Evolutionary conservation across 495 filamentous ascomycete species (phyloP).

Genomic region (Penicillium canescens): DNA sequence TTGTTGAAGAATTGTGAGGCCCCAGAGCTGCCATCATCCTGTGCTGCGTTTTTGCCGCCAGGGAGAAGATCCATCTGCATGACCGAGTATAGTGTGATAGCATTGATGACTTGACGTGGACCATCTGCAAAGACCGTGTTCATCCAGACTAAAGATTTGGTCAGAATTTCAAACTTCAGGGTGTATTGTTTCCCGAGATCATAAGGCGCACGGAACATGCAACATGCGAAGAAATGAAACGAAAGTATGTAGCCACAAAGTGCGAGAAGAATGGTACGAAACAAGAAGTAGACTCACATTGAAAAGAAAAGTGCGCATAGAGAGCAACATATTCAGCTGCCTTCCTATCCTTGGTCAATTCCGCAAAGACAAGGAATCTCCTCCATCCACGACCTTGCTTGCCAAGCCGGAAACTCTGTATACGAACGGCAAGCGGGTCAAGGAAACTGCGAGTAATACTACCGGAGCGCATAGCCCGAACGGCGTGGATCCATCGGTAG

Average conservation of each 20-base stretch:
- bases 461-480: conserved; percentile 75
- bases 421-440: conserved; percentile 77
- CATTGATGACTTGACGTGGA: conserved; percentile 87
- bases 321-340: conserved; percentile 88
- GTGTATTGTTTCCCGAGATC: too few species aligned
- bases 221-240: too few species aligned
- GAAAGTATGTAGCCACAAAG: too few species aligned
- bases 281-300: conserved; percentile 56
- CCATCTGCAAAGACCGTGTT: conserved; percentile 86
- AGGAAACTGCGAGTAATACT: conserved; percentile 91
- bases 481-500: conserved; percentile 75
- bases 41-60: conserved; percentile 48
- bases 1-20: conserved; percentile 74
- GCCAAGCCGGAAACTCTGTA: conserved; percentile 74
- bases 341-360: conserved; percentile 88
- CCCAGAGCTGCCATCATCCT: conserved; percentile 49
- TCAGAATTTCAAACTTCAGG: conserved; percentile 13
- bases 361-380: conserved; percentile 88
- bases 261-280: not conserved
- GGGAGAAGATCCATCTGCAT: conserved; percentile 68
- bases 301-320: conserved; percentile 92
- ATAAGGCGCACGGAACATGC: too few species aligned
- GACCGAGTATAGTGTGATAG: conserved; percentile 81
- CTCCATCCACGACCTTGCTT: conserved; percentile 69
- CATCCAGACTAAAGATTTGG: conserved; percentile 65